Conservation (phyloP, 768 basidiomycete genomes). For the Exidia glandulosa region DNA sequence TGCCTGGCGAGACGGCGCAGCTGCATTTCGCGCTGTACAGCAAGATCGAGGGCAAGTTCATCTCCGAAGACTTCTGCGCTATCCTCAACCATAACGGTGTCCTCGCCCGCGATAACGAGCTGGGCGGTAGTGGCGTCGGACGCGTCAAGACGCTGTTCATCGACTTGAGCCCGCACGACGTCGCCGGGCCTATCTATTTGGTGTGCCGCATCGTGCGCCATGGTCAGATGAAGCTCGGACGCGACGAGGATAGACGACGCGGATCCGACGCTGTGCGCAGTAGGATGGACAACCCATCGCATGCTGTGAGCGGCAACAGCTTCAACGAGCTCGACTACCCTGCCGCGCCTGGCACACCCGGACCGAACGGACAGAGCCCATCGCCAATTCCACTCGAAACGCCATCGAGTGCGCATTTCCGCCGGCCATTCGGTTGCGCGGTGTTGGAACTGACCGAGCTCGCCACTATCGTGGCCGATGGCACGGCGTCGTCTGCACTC, state of each 20-base stretch:
- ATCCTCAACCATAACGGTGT: conserved; percentile 88
- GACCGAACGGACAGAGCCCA: conserved; percentile 18
- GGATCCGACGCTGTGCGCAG: conserved; percentile 24
- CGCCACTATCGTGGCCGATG: conserved; percentile 53
- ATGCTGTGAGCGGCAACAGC: neutral
- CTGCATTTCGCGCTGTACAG: conserved; percentile 90
- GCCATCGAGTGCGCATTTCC: conserved; percentile 31
- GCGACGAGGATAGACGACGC: conserved; percentile 35
- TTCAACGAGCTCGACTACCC: conserved; percentile 4
- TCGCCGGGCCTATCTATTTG: conserved; percentile 76
- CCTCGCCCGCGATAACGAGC: conserved; percentile 47
- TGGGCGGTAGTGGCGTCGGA: conserved; percentile 17
- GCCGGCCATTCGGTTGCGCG: conserved; percentile 93
- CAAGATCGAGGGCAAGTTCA: conserved; percentile 69
- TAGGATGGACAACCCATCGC: neutral
- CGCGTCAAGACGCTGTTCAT: conserved; percentile 80
- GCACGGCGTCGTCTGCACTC: conserved; percentile 48
- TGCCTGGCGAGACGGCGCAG: conserved; percentile 86
- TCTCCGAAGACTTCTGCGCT: conserved; percentile 88
- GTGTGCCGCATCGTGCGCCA: conserved; percentile 87
- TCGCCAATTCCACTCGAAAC: conserved; percentile 1
- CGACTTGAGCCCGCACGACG: conserved; percentile 78
- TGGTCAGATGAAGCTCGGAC: conserved; percentile 70
- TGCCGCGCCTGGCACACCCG: conserved; percentile 17
- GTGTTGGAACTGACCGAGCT: conserved; percentile 77